These are phyloP conservation scores for Begonia loranthoides DNA, from an alignment of 306 rosid species.

Conservation along the genomic window DNA sequence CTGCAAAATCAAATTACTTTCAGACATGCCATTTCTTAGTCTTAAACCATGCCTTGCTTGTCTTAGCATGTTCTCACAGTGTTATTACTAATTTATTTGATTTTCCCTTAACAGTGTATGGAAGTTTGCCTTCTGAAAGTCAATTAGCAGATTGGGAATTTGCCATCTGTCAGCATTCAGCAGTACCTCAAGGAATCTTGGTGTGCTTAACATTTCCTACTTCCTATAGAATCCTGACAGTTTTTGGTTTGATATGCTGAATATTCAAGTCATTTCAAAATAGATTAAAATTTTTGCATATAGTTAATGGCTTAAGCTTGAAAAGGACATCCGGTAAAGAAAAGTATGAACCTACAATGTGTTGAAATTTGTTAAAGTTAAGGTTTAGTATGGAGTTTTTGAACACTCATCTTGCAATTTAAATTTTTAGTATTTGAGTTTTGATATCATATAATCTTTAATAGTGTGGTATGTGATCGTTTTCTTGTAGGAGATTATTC, in stretches of 20 bases:
- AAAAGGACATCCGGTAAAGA: no score
- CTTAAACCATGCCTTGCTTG: background rate
- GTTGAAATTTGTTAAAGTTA: no score
- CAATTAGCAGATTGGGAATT: constrained; percentile 77
- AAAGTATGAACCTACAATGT: no score
- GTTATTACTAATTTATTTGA: background rate
- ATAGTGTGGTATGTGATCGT: background rate
- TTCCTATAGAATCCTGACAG: background rate
- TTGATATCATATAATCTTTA: background rate
- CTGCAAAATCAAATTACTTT: background rate
- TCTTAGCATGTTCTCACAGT: background rate
- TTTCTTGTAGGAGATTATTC: constrained; percentile 51
- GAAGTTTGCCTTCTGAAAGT: constrained; percentile 69
- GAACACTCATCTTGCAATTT: no score
- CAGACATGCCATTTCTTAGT: background rate
- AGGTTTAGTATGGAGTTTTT: no score
- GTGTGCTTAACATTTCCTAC: constrained; percentile 18
- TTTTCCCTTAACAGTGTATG: constrained; percentile 46
- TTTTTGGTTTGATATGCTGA: no score
- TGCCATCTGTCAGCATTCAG: constrained; percentile 75
- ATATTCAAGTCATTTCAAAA: no score
- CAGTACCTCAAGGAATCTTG: constrained; percentile 82
- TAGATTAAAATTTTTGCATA: no score
- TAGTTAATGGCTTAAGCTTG: no score
- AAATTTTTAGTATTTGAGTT: no score